A percentile compares a stretch with the other conserved stretches of the same genome.
These are phyloP conservation scores for Carpinus fangiana DNA, from an alignment of 306 rosid genomes.

Conservation along the genomic window DNA sequence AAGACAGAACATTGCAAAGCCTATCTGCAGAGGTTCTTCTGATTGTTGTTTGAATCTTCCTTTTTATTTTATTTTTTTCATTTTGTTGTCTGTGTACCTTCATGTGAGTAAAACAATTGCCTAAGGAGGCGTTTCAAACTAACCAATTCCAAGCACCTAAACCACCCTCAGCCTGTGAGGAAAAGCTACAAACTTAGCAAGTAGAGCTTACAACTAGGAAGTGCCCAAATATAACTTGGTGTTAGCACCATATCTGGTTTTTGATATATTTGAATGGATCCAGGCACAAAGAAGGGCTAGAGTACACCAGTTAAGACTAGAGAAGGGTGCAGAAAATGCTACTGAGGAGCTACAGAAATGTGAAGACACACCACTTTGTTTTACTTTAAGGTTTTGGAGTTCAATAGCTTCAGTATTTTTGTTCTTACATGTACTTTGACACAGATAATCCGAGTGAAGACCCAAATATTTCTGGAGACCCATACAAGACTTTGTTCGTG, in stretches of 20 bases:
- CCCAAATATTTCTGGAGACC: slow-evolving; percentile 86
- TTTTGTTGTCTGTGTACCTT: not conserved
- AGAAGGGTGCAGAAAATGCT: slow-evolving; percentile 90
- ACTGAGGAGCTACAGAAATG: slow-evolving; percentile 94
- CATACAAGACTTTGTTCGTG: slow-evolving; percentile 91
- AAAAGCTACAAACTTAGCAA: not conserved
- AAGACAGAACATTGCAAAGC: not conserved
- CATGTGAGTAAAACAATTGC: not conserved
- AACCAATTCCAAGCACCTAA: not conserved
- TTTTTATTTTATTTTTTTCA: not conserved
- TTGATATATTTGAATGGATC: slow-evolving; percentile 30
- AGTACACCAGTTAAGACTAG: slow-evolving; percentile 75
- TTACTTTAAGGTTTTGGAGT: slow-evolving; percentile 1
- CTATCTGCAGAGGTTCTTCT: not conserved
- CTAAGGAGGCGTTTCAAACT: not conserved
- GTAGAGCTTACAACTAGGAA: slow-evolving; percentile 4
- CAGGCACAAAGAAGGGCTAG: slow-evolving; percentile 83
- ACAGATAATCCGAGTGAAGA: slow-evolving; percentile 86
- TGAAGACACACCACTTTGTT: slow-evolving; percentile 30
- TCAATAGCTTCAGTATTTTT: not conserved
- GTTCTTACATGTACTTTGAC: slow-evolving; percentile 27
- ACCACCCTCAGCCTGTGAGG: not conserved
- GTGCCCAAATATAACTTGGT: not conserved
- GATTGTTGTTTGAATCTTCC: not conserved
- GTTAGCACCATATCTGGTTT: not conserved